These are phyloP conservation scores for Fusarium mexicanum DNA, from an alignment of 2,329 filamentous ascomycete species.

Conservation along the genomic window DNA sequence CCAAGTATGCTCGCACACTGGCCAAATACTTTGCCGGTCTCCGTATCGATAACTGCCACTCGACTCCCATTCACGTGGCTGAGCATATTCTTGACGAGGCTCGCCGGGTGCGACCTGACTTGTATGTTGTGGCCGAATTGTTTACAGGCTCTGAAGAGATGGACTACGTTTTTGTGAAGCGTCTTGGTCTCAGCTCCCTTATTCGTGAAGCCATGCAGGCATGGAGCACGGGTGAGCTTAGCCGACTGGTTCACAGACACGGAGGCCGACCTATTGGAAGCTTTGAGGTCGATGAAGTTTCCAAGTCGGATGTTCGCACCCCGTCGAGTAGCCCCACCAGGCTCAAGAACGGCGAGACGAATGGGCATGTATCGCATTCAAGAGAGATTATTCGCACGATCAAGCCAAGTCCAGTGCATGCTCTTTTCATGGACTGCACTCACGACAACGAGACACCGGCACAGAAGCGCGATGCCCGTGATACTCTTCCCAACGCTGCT, in stretches of 20 bases:
- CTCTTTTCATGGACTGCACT: constrained; percentile 98
- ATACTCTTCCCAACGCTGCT: constrained; percentile 93
- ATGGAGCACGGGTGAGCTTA: constrained; percentile 94
- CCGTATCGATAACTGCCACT: constrained; percentile 98
- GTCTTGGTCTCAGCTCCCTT: constrained; percentile 87
- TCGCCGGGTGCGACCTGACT: constrained; percentile 83
- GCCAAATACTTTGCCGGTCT: constrained; percentile 96
- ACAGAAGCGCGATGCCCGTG: constrained; percentile 92
- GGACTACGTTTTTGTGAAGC: constrained; percentile 95
- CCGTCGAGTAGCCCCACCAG: constrained; percentile 46
- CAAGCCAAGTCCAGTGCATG: constrained; percentile 88
- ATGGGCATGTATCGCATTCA: constrained; percentile 50
- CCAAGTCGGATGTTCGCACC: constrained; percentile 63
- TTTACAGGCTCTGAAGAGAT: constrained; percentile 96
- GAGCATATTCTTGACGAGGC: constrained; percentile 96
- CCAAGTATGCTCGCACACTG: constrained; percentile 87
- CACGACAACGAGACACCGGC: constrained; percentile 98
- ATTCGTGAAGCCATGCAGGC: constrained; percentile 99
- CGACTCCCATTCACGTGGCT: constrained; percentile 91
- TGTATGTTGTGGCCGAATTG: constrained; percentile 93
- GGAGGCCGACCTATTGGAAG: constrained; percentile 95
- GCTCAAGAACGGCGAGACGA: constrained; percentile 33
- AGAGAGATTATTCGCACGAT: constrained; percentile 81
- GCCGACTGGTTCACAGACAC: constrained; percentile 90
- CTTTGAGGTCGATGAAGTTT: constrained; percentile 91